Evolutionary conservation across 306 rosid genomes (phyloP).

Genomic region (Boehmeria nivea): DNA sequence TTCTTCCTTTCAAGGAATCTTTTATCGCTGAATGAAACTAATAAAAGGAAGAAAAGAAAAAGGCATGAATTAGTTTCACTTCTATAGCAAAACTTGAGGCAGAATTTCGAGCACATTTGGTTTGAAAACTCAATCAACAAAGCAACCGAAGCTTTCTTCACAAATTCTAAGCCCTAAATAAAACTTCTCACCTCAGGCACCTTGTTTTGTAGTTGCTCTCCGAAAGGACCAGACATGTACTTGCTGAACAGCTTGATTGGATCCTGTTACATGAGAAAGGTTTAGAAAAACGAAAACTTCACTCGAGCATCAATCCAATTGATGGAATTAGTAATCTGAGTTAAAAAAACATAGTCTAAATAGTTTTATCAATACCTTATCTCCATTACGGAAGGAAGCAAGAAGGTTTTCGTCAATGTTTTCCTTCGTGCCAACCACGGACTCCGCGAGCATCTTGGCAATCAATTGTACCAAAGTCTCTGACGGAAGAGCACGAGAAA

Average conservation of each 20-base stretch:
- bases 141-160: too few species aligned
- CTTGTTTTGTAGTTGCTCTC: slow-evolving; percentile 42
- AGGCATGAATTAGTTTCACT: too few species aligned
- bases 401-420: slow-evolving; percentile 58
- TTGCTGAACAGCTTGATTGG: slow-evolving; percentile 37
- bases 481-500: slow-evolving; percentile 17
- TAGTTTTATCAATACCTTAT: slow-evolving; percentile 37
- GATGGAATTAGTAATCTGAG: too few species aligned
- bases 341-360: too few species aligned
- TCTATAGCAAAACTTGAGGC: too few species aligned
- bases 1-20: slow-evolving; percentile 37
- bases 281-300: slow-evolving; percentile 1
- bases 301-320: neutral
- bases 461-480: slow-evolving; percentile 40
- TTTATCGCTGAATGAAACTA: slow-evolving; percentile 34
- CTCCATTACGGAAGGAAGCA: slow-evolving; percentile 42
- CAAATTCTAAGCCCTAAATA: too few species aligned
- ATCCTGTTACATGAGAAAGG: slow-evolving; percentile 43
- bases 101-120: slow-evolving; percentile 4
- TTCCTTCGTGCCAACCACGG: slow-evolving; percentile 60
- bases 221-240: slow-evolving; percentile 47
- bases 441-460: slow-evolving; percentile 55
- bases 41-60: slow-evolving; percentile 10
- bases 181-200: slow-evolving; percentile 72
- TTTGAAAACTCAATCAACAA: too few species aligned